Evolutionary conservation across 352 stramenopile species (phyloP).

Genomic region (Sclerospora graminicola): DNA sequence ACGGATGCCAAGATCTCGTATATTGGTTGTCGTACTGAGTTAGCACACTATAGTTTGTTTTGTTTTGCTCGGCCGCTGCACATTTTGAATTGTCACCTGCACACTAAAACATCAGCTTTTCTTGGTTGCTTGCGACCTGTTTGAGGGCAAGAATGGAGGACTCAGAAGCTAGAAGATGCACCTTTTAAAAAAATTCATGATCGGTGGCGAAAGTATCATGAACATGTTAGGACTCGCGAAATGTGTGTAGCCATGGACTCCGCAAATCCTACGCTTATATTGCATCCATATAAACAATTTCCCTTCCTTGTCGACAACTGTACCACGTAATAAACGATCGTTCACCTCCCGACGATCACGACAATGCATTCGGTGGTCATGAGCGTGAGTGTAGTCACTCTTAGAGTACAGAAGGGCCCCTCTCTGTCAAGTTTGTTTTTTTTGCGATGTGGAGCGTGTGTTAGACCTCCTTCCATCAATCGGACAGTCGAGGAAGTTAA

Average conservation of each 20-base stretch:
- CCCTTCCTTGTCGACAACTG: constrained; percentile 52
- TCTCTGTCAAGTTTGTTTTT: constrained; percentile 34
- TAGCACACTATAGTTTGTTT: no score
- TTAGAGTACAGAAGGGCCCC: constrained; percentile 40
- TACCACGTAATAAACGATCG: constrained; percentile 63
- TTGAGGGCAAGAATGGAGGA: no score
- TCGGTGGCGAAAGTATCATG: no score
- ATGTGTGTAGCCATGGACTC: constrained; percentile 45
- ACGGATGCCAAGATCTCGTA: no score
- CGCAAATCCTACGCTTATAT: constrained; percentile 53
- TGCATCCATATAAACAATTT: constrained; percentile 60
- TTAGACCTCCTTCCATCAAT: constrained; percentile 6
- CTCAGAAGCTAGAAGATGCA: no score
- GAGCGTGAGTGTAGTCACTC: constrained; percentile 9
- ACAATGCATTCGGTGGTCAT: constrained; percentile 8
- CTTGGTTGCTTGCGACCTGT: no score
- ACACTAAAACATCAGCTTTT: no score
- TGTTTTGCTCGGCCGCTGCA: no score
- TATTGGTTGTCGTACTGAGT: no score
- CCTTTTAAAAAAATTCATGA: no score
- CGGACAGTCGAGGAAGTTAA: constrained; percentile 23
- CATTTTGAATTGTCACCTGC: no score
- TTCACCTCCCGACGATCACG: constrained; percentile 15
- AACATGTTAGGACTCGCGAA: constrained; percentile 56
- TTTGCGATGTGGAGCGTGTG: constrained; percentile 9